A percentile compares a stretch with the other conserved stretches of the same genome.
Conservation (phyloP, 306 rosid species). For the Adenanthera pavonina region DNA sequence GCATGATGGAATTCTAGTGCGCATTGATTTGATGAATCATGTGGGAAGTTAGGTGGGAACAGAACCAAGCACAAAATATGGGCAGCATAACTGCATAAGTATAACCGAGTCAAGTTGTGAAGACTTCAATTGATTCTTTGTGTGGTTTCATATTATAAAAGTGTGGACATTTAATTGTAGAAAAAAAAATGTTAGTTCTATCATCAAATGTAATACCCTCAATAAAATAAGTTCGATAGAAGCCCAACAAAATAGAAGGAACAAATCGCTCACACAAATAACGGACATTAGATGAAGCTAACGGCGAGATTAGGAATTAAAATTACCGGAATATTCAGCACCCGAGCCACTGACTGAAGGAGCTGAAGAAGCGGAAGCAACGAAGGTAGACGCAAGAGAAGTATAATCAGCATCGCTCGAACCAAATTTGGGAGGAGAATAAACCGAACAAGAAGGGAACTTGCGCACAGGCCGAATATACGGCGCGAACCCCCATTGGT, state of each 20-base stretch:
- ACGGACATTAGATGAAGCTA: not conserved
- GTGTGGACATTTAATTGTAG: not conserved
- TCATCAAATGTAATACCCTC: not conserved
- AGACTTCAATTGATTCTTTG: not conserved
- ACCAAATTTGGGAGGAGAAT: conserved; percentile 15
- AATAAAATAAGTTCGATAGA: not conserved
- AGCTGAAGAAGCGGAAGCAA: conserved; percentile 62
- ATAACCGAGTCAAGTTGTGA: not conserved
- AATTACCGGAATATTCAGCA: conserved; percentile 64
- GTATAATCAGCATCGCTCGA: not conserved
- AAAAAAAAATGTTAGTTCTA: not conserved
- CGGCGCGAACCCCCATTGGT: conserved; percentile 38
- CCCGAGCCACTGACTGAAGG: conserved; percentile 66
- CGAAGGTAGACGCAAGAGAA: conserved; percentile 29
- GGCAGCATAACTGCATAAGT: not conserved
- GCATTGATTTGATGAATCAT: not conserved
- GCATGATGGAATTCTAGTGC: not conserved
- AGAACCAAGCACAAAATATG: too few relatives aligned
- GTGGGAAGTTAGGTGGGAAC: not conserved
- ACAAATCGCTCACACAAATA: not conserved
- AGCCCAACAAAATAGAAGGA: not conserved
- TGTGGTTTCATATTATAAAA: not conserved
- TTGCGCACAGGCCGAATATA: conserved; percentile 26
- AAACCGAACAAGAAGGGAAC: conserved; percentile 24
- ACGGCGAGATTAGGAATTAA: not conserved